These are phyloP conservation scores for Ogataea henricii DNA, from an alignment of 805 yeast species.

Conservation along the genomic window DNA sequence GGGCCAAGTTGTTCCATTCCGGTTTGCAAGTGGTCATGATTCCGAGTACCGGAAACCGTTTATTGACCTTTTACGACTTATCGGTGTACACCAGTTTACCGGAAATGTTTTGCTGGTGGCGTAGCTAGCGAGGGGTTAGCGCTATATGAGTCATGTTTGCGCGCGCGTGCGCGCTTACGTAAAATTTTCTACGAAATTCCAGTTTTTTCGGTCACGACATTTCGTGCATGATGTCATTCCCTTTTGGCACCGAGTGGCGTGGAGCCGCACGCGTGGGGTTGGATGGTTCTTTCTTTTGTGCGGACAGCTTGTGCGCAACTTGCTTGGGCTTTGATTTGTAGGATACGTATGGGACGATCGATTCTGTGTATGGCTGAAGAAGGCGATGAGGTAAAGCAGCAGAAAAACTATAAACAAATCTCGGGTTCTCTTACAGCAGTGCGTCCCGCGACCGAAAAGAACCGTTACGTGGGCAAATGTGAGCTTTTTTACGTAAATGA, in stretches of 20 bases:
- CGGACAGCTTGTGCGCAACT: no score
- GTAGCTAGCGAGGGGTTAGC: no score
- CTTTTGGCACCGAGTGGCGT: conserved; percentile 7
- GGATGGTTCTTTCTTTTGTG: background rate
- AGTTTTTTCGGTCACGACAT: conserved; percentile 4
- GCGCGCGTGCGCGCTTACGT: background rate
- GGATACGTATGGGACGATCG: no score
- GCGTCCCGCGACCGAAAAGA: background rate
- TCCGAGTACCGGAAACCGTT: conserved; percentile 30
- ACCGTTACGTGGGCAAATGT: background rate
- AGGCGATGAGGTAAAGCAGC: no score
- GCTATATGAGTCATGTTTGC: background rate
- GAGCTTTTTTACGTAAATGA: background rate
- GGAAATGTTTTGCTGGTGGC: conserved; percentile 27
- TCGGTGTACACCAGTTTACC: conserved; percentile 42
- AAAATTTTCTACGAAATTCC: conserved; percentile 1
- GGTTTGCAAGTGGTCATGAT: conserved; percentile 12
- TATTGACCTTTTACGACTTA: conserved; percentile 45
- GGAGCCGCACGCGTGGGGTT: conserved; percentile 7
- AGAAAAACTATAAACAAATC: no score
- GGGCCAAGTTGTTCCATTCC: conserved; percentile 1
- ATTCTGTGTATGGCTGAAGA: no score
- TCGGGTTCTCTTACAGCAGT: no score
- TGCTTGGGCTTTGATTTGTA: no score
- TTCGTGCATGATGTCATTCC: conserved; percentile 6